A percentile compares a stretch with the other conserved stretches of the same genome.
Evolutionary conservation across 202 grass and related monocot genomes (phyloP).

Genomic region (Thinopyrum obtusiflorum): DNA sequence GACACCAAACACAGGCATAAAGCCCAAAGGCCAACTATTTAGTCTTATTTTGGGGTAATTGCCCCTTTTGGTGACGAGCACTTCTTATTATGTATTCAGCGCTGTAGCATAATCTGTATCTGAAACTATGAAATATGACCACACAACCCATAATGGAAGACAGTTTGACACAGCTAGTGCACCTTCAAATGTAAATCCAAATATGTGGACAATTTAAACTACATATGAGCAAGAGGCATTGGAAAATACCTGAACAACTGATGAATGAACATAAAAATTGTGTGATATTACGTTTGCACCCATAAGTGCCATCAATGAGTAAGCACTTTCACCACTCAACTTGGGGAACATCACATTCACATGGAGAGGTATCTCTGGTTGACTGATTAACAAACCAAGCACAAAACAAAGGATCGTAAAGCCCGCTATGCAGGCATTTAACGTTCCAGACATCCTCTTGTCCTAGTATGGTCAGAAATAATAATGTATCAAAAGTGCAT

Average conservation of each 20-base stretch:
- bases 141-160: neutral
- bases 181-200: constrained; percentile 10
- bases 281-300: constrained; percentile 75
- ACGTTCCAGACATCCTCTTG: constrained; percentile 38
- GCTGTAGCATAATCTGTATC: neutral
- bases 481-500: neutral
- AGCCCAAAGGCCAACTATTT: neutral
- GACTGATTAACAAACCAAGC: constrained; percentile 71
- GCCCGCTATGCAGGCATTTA: constrained; percentile 57
- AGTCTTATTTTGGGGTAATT: neutral
- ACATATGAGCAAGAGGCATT: neutral
- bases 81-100: neutral
- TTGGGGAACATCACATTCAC: constrained; percentile 79
- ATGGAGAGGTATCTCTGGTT: constrained; percentile 62
- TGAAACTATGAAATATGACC: neutral
- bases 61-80: neutral
- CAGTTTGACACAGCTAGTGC: neutral
- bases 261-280: constrained; percentile 83
- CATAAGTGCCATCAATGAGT: constrained; percentile 84
- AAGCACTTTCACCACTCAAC: constrained; percentile 77
- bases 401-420: constrained; percentile 71
- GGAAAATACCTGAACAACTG: constrained; percentile 55
- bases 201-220: neutral
- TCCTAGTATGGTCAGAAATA: constrained; percentile 40
- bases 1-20: neutral